Evolutionary conservation across 805 yeast genomes (phyloP), one percentile per base, ranked within the genome.

Genomic region (Suhomyces sp.): DNA sequence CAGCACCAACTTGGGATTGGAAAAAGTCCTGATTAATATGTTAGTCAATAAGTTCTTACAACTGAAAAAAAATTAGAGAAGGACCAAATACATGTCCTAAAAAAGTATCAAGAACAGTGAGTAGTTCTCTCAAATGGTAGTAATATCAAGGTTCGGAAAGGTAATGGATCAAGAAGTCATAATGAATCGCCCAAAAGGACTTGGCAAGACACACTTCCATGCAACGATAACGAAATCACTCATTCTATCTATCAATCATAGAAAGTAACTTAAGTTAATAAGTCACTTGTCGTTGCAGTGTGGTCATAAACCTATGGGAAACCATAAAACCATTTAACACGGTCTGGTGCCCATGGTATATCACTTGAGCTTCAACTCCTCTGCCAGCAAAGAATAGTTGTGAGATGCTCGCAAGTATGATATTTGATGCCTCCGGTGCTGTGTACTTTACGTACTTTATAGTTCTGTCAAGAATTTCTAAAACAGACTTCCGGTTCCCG

Each of bases 1-100:
- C 90, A 59, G 91, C 89, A 62, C 99, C 99, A 60, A 94, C 82
- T 74, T 88, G 90, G 55, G 87, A 78, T 64, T 85, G 82, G 73
- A 94, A 92, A 74, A 90, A 94, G 74, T 90, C 96, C 96, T 91
- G 78, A 49, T 63, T 57, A 50, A 24, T 51, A 27, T 51, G 72
- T 70, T 69, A 68, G 74, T 68, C 48, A 48, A 35, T 35, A 24
- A 24, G 13, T 45, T 17, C 22, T 10, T 48, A 53, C 36, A 15
- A 22, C 10, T 6, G 45, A 46, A 45, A n/a, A 35, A 44, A 49
- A 27, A 31, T 23, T 50, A 40, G 51, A 40, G 33, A 42, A 49
- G 46, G 15, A 42, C 23, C 46, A 17, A 24, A 42, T 38, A 46
- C 17, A 19, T 26, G 45, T 38, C 42, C 19, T 10, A 19, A 38